A percentile compares a stretch with the other conserved stretches of the same genome.
Conservation (phyloP, 768 basidiomycete species). For the Suillus lakei region DNA sequence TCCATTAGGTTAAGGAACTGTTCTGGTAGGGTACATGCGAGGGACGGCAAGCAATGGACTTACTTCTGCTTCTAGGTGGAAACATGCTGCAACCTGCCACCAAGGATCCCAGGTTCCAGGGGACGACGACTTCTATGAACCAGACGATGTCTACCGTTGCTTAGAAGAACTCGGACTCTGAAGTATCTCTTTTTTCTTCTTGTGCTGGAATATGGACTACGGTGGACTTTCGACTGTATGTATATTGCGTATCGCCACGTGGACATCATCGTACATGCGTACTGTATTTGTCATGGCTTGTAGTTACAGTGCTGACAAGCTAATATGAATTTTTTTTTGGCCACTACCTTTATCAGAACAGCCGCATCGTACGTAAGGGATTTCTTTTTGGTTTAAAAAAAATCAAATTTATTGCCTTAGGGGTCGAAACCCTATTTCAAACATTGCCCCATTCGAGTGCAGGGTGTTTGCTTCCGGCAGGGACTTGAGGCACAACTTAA, state of each 20-base stretch:
- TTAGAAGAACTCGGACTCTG: conserved; percentile 22
- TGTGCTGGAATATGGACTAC: neutral
- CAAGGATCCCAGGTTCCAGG: conserved; percentile 57
- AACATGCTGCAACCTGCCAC: conserved; percentile 83
- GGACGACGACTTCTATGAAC: conserved; percentile 60
- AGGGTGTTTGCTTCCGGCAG: neutral
- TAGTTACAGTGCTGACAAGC: neutral
- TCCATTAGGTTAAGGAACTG: conserved; percentile 68
- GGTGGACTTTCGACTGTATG: neutral
- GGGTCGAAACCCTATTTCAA: no score
- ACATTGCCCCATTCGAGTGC: neutral
- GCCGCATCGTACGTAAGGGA: no score
- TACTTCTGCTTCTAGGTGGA: conserved; percentile 58
- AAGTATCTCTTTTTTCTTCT: neutral
- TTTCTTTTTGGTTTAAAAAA: no score
- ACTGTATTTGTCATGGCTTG: conserved; percentile 1
- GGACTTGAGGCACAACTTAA: neutral
- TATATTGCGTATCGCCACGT: neutral
- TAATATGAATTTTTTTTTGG: neutral
- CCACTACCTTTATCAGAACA: no score
- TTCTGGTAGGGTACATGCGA: conserved; percentile 62
- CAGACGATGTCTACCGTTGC: conserved; percentile 50
- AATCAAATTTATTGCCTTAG: no score
- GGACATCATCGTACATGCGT: neutral
- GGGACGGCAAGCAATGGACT: conserved; percentile 12